Evolutionary conservation across 345 rosid genomes (phyloP).

Genomic region (Eucalyptus decipiens): DNA sequence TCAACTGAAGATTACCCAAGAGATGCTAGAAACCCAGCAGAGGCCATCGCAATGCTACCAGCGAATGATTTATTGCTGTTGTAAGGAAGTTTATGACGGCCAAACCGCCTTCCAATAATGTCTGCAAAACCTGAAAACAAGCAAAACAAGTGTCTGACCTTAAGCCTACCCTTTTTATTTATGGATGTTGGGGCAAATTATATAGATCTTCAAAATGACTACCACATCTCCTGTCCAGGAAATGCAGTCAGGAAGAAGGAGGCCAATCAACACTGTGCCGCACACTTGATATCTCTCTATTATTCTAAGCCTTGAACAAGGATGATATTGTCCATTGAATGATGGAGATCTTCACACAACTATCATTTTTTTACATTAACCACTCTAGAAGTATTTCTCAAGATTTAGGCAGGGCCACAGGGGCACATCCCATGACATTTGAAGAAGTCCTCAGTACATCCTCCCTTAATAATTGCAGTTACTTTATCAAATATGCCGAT

Average conservation of each 20-base stretch:
- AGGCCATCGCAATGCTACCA: slow-evolving; percentile 82
- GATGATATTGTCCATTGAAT: not conserved
- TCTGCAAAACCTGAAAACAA: slow-evolving; percentile 69
- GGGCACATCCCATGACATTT: not conserved
- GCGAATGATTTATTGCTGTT: slow-evolving; percentile 71
- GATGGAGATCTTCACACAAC: not conserved
- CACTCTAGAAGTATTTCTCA: not conserved
- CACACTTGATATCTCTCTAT: not conserved
- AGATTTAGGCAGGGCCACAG: not conserved
- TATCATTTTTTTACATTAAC: not conserved
- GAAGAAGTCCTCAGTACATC: not conserved
- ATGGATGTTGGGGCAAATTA: not conserved
- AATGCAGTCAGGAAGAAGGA: not conserved
- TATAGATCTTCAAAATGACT: not conserved
- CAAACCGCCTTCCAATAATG: slow-evolving; percentile 69
- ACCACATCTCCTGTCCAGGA: not conserved
- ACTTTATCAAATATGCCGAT: not conserved
- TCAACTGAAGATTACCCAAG: slow-evolving; percentile 24
- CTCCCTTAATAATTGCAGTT: not conserved
- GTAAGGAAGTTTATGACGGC: slow-evolving; percentile 62
- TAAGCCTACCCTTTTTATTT: not conserved
- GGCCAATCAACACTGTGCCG: not conserved
- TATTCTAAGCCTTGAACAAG: not conserved
- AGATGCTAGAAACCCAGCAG: slow-evolving; percentile 65
- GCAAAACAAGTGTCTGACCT: not conserved